Evolutionary conservation across 805 yeast genomes (phyloP).

Genomic region (Sugiyamaella lignohabitans): DNA sequence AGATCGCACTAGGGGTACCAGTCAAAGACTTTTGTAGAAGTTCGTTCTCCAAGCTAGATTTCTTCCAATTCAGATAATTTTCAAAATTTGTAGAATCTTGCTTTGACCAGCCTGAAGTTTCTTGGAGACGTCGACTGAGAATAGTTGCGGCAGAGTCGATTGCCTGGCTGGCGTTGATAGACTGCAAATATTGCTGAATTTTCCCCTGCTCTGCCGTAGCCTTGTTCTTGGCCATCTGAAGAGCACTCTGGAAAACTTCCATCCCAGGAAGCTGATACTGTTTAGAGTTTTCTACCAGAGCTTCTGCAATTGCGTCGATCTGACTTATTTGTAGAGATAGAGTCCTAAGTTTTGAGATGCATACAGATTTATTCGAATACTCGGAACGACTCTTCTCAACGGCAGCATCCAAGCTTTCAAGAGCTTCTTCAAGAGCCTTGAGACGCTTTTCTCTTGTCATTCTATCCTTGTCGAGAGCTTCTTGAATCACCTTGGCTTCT

Average conservation of each 20-base stretch:
- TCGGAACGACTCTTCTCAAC: neutral
- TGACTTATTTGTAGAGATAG: constrained; percentile 4
- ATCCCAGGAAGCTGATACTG: too few species aligned
- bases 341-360: constrained; percentile 1
- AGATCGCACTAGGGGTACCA: neutral
- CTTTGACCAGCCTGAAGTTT: constrained; percentile 19
- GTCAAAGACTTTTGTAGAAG: constrained; percentile 1
- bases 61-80: constrained; percentile 11
- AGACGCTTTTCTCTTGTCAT: constrained; percentile 9
- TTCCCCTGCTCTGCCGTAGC: neutral
- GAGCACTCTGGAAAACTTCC: too few species aligned
- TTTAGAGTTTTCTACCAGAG: neutral
- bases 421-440: constrained; percentile 17
- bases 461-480: constrained; percentile 15
- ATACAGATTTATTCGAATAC: neutral
- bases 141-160: neutral
- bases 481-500: constrained; percentile 14
- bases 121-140: constrained; percentile 13
- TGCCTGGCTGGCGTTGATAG: neutral
- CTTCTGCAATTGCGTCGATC: neutral
- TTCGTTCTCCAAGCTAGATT: constrained; percentile 6
- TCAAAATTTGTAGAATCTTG: constrained; percentile 14
- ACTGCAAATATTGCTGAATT: neutral
- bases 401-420: constrained; percentile 1
- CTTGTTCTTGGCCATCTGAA: neutral